These are phyloP conservation scores for Vitis amurensis DNA, from an alignment of 164 flowering plant species.

Conservation along the genomic window DNA sequence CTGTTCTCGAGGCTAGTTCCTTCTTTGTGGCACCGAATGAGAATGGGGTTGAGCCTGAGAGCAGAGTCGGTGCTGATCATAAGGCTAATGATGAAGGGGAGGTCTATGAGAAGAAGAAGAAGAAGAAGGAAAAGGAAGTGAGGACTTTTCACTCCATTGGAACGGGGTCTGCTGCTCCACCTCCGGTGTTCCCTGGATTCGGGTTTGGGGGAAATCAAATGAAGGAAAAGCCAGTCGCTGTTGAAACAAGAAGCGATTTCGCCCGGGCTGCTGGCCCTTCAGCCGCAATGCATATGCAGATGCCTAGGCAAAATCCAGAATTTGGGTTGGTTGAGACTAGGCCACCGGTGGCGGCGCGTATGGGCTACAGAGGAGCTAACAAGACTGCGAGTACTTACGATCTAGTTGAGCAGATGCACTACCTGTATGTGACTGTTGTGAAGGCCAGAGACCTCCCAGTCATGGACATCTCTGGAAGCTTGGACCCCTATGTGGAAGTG, in stretches of 20 bases:
- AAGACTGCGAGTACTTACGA: conserved; percentile 69
- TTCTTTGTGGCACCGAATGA: no score
- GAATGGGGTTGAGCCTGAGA: no score
- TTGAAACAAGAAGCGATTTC: conserved; percentile 43
- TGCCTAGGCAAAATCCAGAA: conserved; percentile 47
- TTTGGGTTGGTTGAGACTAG: conserved; percentile 66
- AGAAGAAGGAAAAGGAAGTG: conserved; percentile 48
- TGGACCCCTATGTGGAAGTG: conserved; percentile 88
- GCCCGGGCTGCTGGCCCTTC: conserved; percentile 36
- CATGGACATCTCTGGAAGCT: conserved; percentile 70
- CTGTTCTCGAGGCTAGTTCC: conserved; percentile 16
- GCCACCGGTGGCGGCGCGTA: conserved; percentile 72
- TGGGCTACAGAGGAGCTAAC: conserved; percentile 57
- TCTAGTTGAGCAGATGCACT: conserved; percentile 80
- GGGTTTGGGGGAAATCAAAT: conserved; percentile 8
- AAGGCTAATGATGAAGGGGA: conserved; percentile 11
- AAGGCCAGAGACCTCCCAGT: conserved; percentile 77
- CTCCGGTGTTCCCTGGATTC: conserved; percentile 23
- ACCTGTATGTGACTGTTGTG: conserved; percentile 68
- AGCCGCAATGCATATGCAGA: conserved; percentile 50
- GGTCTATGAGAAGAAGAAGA: conserved; percentile 30
- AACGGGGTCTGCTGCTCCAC: conserved; percentile 31
- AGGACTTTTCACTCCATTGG: conserved; percentile 65
- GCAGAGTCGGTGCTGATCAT: not conserved
- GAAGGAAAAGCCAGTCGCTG: conserved; percentile 19